These are phyloP conservation scores for Termitomyces heimii DNA, from an alignment of 768 basidiomycete species.

Conservation along the genomic window DNA sequence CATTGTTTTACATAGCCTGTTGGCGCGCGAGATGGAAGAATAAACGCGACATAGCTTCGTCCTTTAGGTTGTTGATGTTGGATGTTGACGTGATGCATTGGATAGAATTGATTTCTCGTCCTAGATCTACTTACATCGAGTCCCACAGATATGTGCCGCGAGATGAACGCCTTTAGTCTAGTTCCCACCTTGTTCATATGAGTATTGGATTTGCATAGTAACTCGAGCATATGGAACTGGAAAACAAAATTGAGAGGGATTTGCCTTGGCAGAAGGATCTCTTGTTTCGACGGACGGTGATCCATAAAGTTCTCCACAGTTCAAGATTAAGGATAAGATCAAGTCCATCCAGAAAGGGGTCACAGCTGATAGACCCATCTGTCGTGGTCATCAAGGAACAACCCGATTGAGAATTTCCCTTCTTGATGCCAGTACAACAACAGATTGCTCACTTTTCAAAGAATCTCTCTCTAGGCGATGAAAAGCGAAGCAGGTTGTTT, in stretches of 20 bases:
- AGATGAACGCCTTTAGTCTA: background rate
- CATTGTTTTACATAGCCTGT: background rate
- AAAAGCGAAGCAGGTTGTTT: conserved; percentile 14
- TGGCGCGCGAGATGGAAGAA: background rate
- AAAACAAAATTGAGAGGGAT: background rate
- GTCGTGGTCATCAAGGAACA: conserved; percentile 11
- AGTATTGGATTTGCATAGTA: background rate
- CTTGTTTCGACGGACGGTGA: background rate
- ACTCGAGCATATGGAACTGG: background rate
- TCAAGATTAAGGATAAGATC: background rate
- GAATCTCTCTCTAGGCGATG: conserved; percentile 13
- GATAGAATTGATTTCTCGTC: background rate
- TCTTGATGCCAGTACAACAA: conserved; percentile 6
- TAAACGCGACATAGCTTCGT: background rate
- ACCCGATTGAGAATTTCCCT: conserved; percentile 11
- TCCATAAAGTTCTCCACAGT: background rate
- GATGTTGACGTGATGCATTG: background rate
- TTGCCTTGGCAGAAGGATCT: no score
- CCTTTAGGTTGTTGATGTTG: background rate
- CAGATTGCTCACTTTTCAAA: conserved; percentile 10
- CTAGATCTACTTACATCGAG: background rate
- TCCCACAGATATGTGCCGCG: background rate
- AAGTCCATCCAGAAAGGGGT: background rate
- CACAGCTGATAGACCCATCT: background rate
- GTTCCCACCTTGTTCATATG: background rate